These are phyloP conservation scores for Chrysosphaeria jannelii DNA, from an alignment of 2,329 filamentous ascomycete genomes.

Conservation along the genomic window DNA sequence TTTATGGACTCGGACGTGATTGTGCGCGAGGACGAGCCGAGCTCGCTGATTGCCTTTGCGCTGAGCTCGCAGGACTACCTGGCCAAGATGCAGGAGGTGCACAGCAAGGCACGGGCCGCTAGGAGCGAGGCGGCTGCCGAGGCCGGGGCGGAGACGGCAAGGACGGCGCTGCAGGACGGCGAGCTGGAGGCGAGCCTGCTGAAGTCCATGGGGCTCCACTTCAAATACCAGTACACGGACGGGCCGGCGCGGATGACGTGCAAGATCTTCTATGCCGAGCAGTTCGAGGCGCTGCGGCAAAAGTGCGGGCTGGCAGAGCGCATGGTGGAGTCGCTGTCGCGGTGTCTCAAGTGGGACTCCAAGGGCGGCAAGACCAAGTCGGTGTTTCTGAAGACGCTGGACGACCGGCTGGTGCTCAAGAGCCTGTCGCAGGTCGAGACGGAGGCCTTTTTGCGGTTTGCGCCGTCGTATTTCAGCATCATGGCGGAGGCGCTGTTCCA, in stretches of 20 bases:
- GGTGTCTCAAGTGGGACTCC: constrained; percentile 92
- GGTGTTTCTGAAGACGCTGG: constrained; percentile 83
- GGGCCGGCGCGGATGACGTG: constrained; percentile 86
- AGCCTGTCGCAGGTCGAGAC: constrained; percentile 76
- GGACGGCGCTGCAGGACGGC: background rate
- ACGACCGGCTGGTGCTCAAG: constrained; percentile 82
- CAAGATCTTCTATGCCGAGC: constrained; percentile 96
- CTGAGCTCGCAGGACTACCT: constrained; percentile 70
- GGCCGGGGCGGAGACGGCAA: constrained; percentile 1
- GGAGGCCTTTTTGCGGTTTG: constrained; percentile 78
- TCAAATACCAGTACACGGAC: constrained; percentile 87
- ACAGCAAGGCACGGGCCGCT: constrained; percentile 11
- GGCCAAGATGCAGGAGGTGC: constrained; percentile 41
- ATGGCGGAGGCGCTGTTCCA: constrained; percentile 94
- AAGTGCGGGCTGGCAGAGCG: constrained; percentile 85
- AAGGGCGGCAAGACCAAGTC: constrained; percentile 96
- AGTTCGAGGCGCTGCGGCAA: constrained; percentile 76
- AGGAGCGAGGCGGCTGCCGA: background rate
- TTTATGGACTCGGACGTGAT: constrained; percentile 95
- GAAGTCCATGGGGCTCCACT: constrained; percentile 62
- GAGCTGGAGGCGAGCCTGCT: constrained; percentile 67
- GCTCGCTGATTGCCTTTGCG: constrained; percentile 80
- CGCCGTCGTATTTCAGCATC: constrained; percentile 87
- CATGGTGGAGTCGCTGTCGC: constrained; percentile 79
- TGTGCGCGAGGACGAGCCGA: constrained; percentile 88